Base-by-base conservation (phyloP, 495 filamentous ascomycete genomes). In the Amphirosellinia nigrospora region DNA sequence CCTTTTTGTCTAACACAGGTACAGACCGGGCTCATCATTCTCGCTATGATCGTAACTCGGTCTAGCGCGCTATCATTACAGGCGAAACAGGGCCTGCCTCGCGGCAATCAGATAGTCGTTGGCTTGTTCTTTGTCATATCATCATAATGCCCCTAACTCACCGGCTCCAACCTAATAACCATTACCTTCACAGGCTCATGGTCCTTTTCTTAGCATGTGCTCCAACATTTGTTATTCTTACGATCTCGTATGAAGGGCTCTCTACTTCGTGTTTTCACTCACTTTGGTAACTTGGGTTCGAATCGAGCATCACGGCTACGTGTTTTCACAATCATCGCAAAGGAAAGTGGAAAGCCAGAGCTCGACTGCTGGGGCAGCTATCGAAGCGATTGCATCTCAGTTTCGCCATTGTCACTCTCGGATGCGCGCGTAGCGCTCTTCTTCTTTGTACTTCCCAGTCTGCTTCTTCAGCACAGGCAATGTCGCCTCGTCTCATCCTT, bases 381-480 rank as follows among this genome's bases (percentile, higher is more conserved):
- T 64, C 30, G 48, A 72, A 26, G 46, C 55, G 16, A 32, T 53
- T 21, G 55, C 36, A 28, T 73, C 72, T 67, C 79, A 81, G 52
- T 94, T 92, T 82, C 92, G 32, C 79, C 90, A 2, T 86, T 98
- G 32, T 90, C 86, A 30, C 86, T 98, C 41, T 86, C 91, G 39
- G 95, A 98, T 80, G 88, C 90, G 34, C 93, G 96, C 50, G 90
- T 96, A 39, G 90, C 94, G 11, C 86, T 98, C 23, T 98, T 98
- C 86, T 98, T 98, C 87, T 90, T 98, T 75, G 93, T 92, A 75
- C 87, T 99, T 15, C 86, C 19, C 95, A 98, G 80, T 92, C 94
- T 28, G 96, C 92, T 99, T 99, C 84, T 99, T 99, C 86, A 91
- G 91, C 81, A 97, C 94, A 2, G 96, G 96, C 71, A 99, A 99